phyloP scores from a whole-genome alignment of 1,284 basidiomycete species.

The Caloboletus firmus region DNA sequence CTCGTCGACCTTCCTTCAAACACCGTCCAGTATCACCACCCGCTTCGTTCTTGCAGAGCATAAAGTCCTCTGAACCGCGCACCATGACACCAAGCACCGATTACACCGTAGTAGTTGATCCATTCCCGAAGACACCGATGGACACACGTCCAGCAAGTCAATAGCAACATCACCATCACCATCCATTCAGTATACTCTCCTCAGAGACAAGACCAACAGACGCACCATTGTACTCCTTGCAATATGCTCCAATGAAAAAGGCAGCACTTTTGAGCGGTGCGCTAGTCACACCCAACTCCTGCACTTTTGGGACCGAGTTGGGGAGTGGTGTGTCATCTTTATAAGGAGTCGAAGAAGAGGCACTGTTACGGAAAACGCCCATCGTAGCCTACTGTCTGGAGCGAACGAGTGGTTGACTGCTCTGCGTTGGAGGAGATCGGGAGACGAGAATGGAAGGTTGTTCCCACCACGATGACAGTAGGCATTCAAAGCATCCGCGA shows the following conservation, averaged over 20 bases:
- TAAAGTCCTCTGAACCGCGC: slow-evolving; percentile 84
- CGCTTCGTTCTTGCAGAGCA: slow-evolving; percentile 97
- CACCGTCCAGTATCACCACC: slow-evolving; percentile 86
- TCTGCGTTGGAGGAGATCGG: slow-evolving; percentile 16
- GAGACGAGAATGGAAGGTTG: slow-evolving; percentile 23
- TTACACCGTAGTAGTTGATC: neutral
- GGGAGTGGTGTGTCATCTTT: slow-evolving; percentile 76
- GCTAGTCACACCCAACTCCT: slow-evolving; percentile 89
- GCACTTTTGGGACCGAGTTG: slow-evolving; percentile 74
- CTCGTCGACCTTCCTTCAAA: slow-evolving; percentile 92
- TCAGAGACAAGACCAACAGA: slow-evolving; percentile 11
- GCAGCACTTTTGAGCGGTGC: slow-evolving; percentile 95
- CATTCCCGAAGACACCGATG: neutral
- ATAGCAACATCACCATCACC: neutral
- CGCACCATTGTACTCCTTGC: slow-evolving; percentile 96
- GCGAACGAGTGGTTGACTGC: neutral
- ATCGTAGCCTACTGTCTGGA: slow-evolving; percentile 37
- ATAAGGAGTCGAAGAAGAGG: slow-evolving; percentile 49
- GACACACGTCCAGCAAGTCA: neutral
- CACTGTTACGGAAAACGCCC: slow-evolving; percentile 50
- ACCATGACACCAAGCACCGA: neutral
- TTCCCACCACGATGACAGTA: slow-evolving; percentile 19
- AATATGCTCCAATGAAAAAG: slow-evolving; percentile 96
- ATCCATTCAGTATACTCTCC: slow-evolving; percentile 3
- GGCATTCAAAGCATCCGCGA: neutral